Evolutionary conservation across 345 rosid genomes (phyloP).

Genomic region (Eucalyptus erythrocorys): DNA sequence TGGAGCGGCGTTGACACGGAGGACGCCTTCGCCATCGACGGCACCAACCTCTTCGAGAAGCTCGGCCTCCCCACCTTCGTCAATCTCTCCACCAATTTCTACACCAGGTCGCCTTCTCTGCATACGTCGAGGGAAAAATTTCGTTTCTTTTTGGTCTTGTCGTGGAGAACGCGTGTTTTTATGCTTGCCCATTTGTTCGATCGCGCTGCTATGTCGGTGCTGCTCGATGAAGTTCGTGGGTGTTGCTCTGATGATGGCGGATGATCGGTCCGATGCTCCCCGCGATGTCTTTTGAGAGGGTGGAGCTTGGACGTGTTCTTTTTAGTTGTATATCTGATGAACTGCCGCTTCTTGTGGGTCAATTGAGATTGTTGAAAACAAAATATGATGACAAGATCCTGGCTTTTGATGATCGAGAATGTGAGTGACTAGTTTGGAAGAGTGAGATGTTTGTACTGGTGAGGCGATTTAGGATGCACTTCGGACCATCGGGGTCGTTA

Average conservation of each 20-base stretch:
- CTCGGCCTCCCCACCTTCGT: constrained; percentile 77
- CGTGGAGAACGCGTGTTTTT: neutral
- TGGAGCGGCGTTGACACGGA: constrained; percentile 75
- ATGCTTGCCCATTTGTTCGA: neutral
- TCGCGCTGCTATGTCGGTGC: neutral
- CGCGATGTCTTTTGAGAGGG: neutral
- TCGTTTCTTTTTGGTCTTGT: neutral
- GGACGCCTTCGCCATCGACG: constrained; percentile 78
- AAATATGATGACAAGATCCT: neutral
- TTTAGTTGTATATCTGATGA: neutral
- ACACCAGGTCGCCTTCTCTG: constrained; percentile 38
- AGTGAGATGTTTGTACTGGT: neutral
- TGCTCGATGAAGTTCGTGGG: neutral
- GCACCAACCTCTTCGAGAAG: constrained; percentile 58
- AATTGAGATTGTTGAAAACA: neutral
- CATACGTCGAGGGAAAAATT: neutral
- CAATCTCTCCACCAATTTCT: constrained; percentile 86
- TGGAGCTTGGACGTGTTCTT: neutral
- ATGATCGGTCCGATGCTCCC: neutral
- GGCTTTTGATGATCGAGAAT: neutral
- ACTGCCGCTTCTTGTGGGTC: neutral
- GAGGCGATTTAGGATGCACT: neutral
- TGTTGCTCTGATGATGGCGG: neutral
- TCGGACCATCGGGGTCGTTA: neutral
- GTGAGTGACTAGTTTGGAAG: neutral